Percentiles rank a stretch among this genome's conserved stretches.
Conservation (phyloP, 805 yeast species). For the Metschnikowia gruessii region DNA sequence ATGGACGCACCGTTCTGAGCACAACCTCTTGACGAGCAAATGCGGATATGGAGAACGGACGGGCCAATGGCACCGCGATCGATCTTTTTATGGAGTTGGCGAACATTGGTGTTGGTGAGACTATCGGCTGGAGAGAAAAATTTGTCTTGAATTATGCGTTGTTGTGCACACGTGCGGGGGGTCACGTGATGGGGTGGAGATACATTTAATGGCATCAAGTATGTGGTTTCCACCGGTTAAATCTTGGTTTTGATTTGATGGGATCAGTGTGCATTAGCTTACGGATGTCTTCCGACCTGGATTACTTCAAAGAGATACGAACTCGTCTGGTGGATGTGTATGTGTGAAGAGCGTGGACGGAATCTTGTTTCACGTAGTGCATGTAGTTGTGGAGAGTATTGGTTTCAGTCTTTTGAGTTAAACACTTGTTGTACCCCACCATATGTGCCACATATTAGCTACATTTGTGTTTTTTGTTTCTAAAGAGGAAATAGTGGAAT, state of each 20-base stretch:
- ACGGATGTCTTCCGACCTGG: too few species aligned
- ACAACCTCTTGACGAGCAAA: conserved; percentile 1
- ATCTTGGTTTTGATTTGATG: not conserved
- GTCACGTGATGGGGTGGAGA: not conserved
- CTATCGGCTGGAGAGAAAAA: conserved; percentile 1
- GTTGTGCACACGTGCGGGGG: not conserved
- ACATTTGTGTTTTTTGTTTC: too few species aligned
- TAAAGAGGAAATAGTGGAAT: too few species aligned
- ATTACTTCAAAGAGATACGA: too few species aligned
- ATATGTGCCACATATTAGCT: too few species aligned
- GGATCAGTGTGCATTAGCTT: too few species aligned
- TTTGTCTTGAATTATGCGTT: not conserved
- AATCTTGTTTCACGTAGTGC: too few species aligned
- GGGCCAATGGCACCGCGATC: conserved; percentile 5
- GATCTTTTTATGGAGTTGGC: conserved; percentile 2
- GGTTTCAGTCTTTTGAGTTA: too few species aligned
- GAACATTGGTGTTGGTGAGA: conserved; percentile 7
- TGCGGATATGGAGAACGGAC: conserved; percentile 6
- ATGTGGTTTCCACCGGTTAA: not conserved
- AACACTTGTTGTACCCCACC: too few species aligned
- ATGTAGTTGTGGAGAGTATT: too few species aligned
- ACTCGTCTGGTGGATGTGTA: too few species aligned
- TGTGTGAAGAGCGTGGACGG: too few species aligned
- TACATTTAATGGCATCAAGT: not conserved
- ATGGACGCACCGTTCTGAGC: conserved; percentile 14